Evolutionary conservation across 768 basidiomycete genomes (phyloP).

Genomic region (Lentinula sp.): DNA sequence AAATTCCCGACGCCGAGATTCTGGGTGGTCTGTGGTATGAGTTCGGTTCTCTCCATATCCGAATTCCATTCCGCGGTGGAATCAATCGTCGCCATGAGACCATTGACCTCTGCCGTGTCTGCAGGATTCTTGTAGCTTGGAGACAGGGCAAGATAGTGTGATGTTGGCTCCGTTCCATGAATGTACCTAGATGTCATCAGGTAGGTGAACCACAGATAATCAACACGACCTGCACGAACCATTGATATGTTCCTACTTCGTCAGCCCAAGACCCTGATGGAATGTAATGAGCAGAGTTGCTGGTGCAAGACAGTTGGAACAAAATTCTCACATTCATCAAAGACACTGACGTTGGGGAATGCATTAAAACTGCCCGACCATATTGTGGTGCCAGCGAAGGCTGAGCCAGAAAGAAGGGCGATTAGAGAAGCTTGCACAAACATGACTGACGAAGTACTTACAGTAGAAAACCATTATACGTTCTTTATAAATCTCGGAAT

Average conservation of each 20-base stretch:
- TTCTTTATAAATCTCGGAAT: neutral
- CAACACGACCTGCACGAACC: slow-evolving; percentile 26
- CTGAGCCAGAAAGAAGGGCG: slow-evolving; percentile 14
- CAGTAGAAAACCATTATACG: neutral
- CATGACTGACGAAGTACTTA: neutral
- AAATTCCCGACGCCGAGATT: slow-evolving; percentile 54
- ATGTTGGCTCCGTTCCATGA: slow-evolving; percentile 46
- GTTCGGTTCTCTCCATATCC: slow-evolving; percentile 39
- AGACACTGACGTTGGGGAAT: slow-evolving; percentile 36
- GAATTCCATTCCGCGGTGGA: slow-evolving; percentile 50
- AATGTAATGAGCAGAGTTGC: neutral
- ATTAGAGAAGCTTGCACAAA: slow-evolving; percentile 8
- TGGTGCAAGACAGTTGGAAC: slow-evolving; percentile 1
- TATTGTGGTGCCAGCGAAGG: slow-evolving; percentile 41
- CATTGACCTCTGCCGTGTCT: slow-evolving; percentile 39
- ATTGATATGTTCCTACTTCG: slow-evolving; percentile 52
- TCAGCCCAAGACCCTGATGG: slow-evolving; percentile 48
- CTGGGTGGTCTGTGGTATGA: slow-evolving; percentile 29
- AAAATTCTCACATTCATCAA: slow-evolving; percentile 39
- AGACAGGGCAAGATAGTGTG: slow-evolving; percentile 44
- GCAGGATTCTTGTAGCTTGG: slow-evolving; percentile 56
- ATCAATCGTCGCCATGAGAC: slow-evolving; percentile 50
- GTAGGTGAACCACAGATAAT: neutral
- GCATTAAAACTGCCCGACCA: slow-evolving; percentile 53
- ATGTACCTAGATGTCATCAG: slow-evolving; percentile 32